Evolutionary conservation across 1,284 basidiomycete species (phyloP).

Genomic region (Tilletia indica): DNA sequence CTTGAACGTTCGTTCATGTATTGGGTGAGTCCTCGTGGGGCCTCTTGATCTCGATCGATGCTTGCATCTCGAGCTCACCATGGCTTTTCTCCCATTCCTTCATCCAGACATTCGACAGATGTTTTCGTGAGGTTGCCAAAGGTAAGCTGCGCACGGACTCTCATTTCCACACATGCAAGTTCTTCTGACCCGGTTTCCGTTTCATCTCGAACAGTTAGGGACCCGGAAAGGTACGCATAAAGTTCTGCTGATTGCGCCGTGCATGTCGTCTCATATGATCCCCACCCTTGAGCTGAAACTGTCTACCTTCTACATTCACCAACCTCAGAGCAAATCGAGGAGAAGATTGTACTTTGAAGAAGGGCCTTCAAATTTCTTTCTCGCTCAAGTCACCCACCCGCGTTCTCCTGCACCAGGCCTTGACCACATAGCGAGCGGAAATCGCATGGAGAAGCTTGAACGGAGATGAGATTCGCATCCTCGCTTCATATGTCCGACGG

Average conservation of each 20-base stretch:
- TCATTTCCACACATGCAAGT: background rate
- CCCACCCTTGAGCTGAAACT: background rate
- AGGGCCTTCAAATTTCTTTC: background rate
- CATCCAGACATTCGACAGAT: conserved; percentile 69
- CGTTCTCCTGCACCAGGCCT: no score
- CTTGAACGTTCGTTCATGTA: conserved; percentile 77
- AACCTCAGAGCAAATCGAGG: conserved; percentile 14
- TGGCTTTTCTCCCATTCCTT: background rate
- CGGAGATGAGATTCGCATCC: no score
- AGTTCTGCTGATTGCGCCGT: background rate
- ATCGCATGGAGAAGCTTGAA: no score
- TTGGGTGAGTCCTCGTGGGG: conserved; percentile 57
- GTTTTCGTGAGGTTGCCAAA: conserved; percentile 77
- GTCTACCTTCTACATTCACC: background rate
- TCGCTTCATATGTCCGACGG: no score
- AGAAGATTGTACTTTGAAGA: conserved; percentile 10
- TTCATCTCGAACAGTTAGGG: background rate
- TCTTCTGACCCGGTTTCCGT: background rate
- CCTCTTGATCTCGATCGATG: background rate
- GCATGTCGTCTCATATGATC: background rate
- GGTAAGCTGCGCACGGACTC: conserved; percentile 73
- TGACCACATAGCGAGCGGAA: no score
- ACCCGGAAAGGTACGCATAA: background rate
- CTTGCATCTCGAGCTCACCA: background rate
- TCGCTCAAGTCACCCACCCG: background rate